Base-by-base conservation (phyloP, 805 yeast species). In the Candida caryicola region DNA sequence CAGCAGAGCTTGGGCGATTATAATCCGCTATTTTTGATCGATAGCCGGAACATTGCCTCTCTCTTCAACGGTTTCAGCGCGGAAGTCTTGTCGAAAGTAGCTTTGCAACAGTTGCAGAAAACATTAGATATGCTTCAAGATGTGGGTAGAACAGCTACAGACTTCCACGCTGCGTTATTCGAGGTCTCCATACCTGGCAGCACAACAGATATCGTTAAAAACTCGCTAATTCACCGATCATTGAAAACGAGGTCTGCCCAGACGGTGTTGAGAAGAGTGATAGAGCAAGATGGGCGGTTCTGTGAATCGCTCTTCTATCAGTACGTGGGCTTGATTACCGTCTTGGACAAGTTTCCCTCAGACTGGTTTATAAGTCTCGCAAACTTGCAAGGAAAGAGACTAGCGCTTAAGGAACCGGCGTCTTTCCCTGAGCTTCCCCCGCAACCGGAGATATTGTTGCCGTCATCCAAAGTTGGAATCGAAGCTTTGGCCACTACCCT, bases 21-120 rank as follows among this genome's bases (percentile, higher is more conserved):
- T 36, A 37, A 41, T 31, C 38, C 44, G 17, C 15, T 41, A n/a
- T 37, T 41, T 15, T 23, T 41, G 17, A 23, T 17, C 12, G 33
- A 29, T 8, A 16, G 18, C 5, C 33, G 23, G 5, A 29, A 17
- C 9, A n/a, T 35, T 1, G 17, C 28, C 21, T 13, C 17, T 14
- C 15, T 34, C 4, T 10, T 35, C 4, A 18, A 28, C n/a, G 27
- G 21, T 12, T 7, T 13, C 15, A 4, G 12, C 12, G 10, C 12
- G 26, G 15, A 4, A 10, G 25, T 17, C 9, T 21, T 17, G 5
- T 16, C 25, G n/a, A 15, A 33, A 12, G 26, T 17, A 10, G 17
- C 23, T 14, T 16, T 21, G 10, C 21, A 16, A 4, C 29, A 27
- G 3, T 19, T 34, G 17, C 13, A 19, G 12, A 7, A 7, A 4